Conservation (phyloP, 805 yeast genomes). For the Saturnispora hagleri region DNA sequence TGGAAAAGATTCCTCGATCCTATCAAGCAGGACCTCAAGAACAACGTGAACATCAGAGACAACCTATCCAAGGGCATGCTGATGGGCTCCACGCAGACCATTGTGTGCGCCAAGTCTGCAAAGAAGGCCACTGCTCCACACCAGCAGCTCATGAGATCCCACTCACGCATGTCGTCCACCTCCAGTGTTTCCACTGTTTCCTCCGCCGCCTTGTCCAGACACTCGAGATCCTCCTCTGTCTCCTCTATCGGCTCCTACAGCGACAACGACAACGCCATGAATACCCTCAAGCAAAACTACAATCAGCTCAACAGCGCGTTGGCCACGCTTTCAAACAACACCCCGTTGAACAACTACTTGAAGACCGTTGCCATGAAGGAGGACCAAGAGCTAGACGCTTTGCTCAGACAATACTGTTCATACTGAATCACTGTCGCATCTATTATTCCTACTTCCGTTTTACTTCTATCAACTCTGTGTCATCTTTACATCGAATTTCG, state of each 20-base stretch:
- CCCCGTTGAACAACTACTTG: constrained; percentile 20
- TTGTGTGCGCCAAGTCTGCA: constrained; percentile 12
- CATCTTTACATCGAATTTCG: not conserved
- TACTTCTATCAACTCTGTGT: not conserved
- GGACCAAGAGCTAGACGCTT: constrained; percentile 26
- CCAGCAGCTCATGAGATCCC: not conserved
- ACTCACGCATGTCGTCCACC: constrained; percentile 9
- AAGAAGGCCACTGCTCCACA: not conserved
- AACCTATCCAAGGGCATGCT: constrained; percentile 23
- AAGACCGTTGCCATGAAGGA: constrained; percentile 28
- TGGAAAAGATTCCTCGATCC: constrained; percentile 43
- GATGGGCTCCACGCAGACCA: constrained; percentile 24
- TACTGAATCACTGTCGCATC: not conserved
- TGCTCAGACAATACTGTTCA: constrained; percentile 28
- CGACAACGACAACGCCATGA: not conserved
- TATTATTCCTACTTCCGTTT: not conserved
- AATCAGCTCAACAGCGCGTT: constrained; percentile 4
- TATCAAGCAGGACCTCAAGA: constrained; percentile 32
- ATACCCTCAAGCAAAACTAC: constrained; percentile 2
- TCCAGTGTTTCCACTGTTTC: constrained; percentile 10
- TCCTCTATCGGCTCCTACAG: constrained; percentile 15
- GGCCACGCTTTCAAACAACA: constrained; percentile 14
- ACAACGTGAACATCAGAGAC: constrained; percentile 25
- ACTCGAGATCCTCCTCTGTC: constrained; percentile 26
- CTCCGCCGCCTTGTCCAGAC: constrained; percentile 12